These are phyloP conservation scores for Ophiocordyceps unilateralis DNA, from an alignment of 2,329 filamentous ascomycete genomes.

Conservation along the genomic window DNA sequence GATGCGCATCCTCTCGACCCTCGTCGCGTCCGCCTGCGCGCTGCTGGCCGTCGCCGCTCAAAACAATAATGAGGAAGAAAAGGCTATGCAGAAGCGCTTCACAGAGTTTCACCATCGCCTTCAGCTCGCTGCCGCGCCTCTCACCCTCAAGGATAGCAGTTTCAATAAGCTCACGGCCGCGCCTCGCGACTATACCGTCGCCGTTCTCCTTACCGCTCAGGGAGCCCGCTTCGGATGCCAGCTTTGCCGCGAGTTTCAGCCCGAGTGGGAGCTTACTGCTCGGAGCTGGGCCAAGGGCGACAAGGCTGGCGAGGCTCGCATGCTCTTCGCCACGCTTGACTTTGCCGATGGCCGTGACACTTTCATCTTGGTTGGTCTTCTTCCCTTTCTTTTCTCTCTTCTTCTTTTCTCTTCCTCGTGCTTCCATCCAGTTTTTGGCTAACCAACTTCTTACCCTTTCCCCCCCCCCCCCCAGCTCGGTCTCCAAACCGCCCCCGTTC, in stretches of 20 bases:
- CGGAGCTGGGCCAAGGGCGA: constrained; percentile 81
- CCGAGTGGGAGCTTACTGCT: constrained; percentile 78
- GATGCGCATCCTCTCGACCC: constrained; percentile 51
- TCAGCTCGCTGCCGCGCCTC: constrained; percentile 37
- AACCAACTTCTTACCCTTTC: background rate
- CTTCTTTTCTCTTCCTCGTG: background rate
- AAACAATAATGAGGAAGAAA: constrained; percentile 35
- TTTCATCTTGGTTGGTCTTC: constrained; percentile 60
- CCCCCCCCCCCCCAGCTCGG: constrained; percentile 53
- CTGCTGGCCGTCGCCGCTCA: constrained; percentile 41
- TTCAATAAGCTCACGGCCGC: constrained; percentile 61
- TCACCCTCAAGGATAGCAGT: constrained; percentile 61
- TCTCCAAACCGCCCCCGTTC: constrained; percentile 83
- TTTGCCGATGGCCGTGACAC: constrained; percentile 69
- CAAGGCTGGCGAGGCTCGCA: constrained; percentile 50
- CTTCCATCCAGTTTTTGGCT: background rate
- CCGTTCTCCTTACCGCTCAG: constrained; percentile 72
- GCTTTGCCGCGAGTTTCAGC: constrained; percentile 79
- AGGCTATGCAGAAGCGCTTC: constrained; percentile 49
- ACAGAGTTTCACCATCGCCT: constrained; percentile 52
- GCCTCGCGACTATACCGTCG: constrained; percentile 70
- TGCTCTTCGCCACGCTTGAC: constrained; percentile 75
- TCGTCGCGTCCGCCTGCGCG: constrained; percentile 42
- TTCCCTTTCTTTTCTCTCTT: background rate
- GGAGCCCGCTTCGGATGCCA: constrained; percentile 71